Evolutionary conservation across 495 filamentous ascomycete species (phyloP), one percentile per base, ranked within the genome.

Genomic region (Neurospora sp.): DNA sequence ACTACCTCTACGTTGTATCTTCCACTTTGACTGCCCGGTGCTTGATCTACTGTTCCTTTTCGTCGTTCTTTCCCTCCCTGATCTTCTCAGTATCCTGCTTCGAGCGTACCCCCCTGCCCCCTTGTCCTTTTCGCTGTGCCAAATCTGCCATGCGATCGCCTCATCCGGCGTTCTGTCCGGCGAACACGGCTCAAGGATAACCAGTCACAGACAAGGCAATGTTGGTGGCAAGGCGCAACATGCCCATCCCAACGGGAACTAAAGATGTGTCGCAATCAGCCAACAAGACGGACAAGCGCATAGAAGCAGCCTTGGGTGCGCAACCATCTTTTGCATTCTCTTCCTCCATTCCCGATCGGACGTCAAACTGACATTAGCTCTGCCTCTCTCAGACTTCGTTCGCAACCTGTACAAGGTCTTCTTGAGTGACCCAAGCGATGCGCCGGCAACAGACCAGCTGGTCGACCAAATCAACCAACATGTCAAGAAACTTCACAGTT

Each of bases 381-480:
- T 18, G 8, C 14, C 8, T 18, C 27, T 0, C n/a, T 8, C 42
- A 79, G 79, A 73, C n/a, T 78, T 80, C 40, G 74, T 73, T 31
- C 42, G 69, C 18, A 44, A 69, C 20, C 73, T 77, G 35, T 75
- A 31, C 40, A 75, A 68, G 8, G 39, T 71, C 69, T 79, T 79
- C 72, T 77, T 73, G 74, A 69, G 42, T 59, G 22, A 61, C 70
- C 70, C 74, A 70, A 12, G 74, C 59, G 70, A 77, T 74, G 8
- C 61, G 41, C 72, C 72, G 42, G 70, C 68, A 39, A 72, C 73
- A 12, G 78, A 79, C 16, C 22, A 65, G 14, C 77, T 85, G 1
- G 18, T 82, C 65, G 71, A 81, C 5, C 80, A 87, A 44, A 78
- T 86, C 16, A 79, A 83, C 71, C 78, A 74, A 18, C 76, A 82